Conservation (phyloP, 192 early-diverging fungal genomes). For the Gonapodya prolifera region DNA sequence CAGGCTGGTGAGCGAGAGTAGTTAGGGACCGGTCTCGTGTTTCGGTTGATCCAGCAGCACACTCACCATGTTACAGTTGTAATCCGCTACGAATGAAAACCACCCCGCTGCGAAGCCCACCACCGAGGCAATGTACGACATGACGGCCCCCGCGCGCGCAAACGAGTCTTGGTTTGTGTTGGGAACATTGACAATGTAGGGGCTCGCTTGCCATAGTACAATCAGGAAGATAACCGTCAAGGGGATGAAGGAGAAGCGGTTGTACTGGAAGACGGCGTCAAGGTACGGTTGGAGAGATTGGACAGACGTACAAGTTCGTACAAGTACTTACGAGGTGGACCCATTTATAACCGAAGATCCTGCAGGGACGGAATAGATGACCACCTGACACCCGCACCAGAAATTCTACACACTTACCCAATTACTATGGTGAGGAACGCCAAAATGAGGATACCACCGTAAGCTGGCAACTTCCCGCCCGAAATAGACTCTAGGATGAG, state of each 20-base stretch:
- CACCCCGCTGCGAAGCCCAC: slow-evolving; percentile 14
- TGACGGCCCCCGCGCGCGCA: slow-evolving; percentile 10
- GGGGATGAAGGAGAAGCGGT: slow-evolving; percentile 2
- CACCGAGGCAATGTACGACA: not conserved
- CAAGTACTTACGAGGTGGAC: slow-evolving; percentile 8
- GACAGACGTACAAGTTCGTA: too few relatives aligned
- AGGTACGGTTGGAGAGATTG: too few relatives aligned
- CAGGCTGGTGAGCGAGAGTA: not conserved
- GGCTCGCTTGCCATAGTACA: slow-evolving; percentile 7
- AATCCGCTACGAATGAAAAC: slow-evolving; percentile 13
- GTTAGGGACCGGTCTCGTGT: too few relatives aligned
- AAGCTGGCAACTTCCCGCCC: not conserved
- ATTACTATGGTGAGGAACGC: slow-evolving; percentile 16
- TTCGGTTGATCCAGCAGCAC: not conserved
- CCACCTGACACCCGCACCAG: too few relatives aligned
- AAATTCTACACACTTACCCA: slow-evolving; percentile 8
- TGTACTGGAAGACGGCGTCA: slow-evolving; percentile 15
- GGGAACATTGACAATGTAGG: not conserved
- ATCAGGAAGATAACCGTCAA: not conserved
- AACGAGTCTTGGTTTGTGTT: slow-evolving; percentile 7
- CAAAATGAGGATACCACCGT: slow-evolving; percentile 17
- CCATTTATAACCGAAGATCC: slow-evolving; percentile 19
- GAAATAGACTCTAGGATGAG: slow-evolving; percentile 15
- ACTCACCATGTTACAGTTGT: slow-evolving; percentile 7
- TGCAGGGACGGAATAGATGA: not conserved